Base-by-base conservation (phyloP, 768 basidiomycete species). In the Sarcodon aspratus region DNA sequence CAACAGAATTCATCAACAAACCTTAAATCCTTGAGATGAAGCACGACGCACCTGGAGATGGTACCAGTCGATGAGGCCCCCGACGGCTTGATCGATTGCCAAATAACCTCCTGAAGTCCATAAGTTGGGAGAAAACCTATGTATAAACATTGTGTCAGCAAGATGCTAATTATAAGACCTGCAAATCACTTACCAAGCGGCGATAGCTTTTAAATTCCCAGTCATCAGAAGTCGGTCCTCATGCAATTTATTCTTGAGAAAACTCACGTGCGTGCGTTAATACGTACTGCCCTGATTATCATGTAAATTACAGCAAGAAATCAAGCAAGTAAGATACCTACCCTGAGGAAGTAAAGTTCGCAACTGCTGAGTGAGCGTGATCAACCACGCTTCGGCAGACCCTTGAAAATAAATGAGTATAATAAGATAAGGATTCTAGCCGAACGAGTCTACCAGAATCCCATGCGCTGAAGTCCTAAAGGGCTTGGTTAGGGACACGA, bases 381-480 rank as follows among this genome's bases (percentile, higher is more conserved):
- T 65, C 8, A 69, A 58, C 68, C 68, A 69, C 5, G 59, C 36
- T 63, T 82, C 81, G 2, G 78, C 82, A 10, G 55, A 63, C 8
- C 74, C 77, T 43, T 67, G 63, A 9, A 5, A 27, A 27, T 27
- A 27, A 27, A 27, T 27, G 21, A 27, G 21, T 27, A 27, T 27
- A 27, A 27, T 27, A 27, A 27, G 21, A 27, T 27, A 27, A 27
- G 21, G 21, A 27, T 27, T 27, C 2, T 27, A 27, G 21, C 21
- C 21, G 5, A 27, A 27, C 21, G 21, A 27, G 21, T 27, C 21
- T 27, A 38, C 74, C 71, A 15, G 65, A 66, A 48, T 79, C 66
- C 50, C 82, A 71, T 0, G 82, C 81, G 54, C 66, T 63, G 55
- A 84, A 82, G 55, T 84, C 82, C 77, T 82, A 48, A 15, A 27